Conservation (phyloP, 2,329 filamentous ascomycete genomes). For the Cytospora piceae region DNA sequence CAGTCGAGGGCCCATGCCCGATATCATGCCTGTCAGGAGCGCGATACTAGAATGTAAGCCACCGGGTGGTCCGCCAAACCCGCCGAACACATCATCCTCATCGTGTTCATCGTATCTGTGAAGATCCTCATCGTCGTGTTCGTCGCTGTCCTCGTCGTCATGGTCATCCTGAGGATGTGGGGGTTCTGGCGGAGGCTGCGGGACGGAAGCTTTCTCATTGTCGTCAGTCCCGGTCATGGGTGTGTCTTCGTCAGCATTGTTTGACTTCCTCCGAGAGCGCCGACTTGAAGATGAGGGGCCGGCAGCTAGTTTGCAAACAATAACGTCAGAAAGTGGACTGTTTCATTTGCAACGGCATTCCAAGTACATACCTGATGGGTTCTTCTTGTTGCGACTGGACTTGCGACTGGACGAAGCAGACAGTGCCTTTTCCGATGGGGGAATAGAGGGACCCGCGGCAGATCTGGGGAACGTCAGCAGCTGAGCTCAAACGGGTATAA, state of each 20-base stretch:
- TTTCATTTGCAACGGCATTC: neutral
- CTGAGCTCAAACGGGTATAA: neutral
- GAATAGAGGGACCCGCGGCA: slow-evolving; percentile 63
- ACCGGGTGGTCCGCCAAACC: slow-evolving; percentile 69
- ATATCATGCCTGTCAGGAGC: slow-evolving; percentile 90
- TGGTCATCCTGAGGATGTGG: slow-evolving; percentile 49
- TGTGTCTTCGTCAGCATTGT: slow-evolving; percentile 61
- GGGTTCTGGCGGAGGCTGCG: slow-evolving; percentile 40
- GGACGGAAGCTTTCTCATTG: slow-evolving; percentile 46
- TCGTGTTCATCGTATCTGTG: slow-evolving; percentile 56
- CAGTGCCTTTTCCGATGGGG: slow-evolving; percentile 58
- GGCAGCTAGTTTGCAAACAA: slow-evolving; percentile 39
- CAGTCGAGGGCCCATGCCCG: slow-evolving; percentile 77
- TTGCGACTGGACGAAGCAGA: slow-evolving; percentile 72
- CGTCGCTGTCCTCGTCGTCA: slow-evolving; percentile 47
- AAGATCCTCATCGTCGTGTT: slow-evolving; percentile 58
- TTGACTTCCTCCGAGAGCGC: slow-evolving; percentile 58
- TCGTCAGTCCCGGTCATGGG: slow-evolving; percentile 73
- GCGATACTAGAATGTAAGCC: slow-evolving; percentile 80
- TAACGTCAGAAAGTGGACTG: slow-evolving; percentile 29
- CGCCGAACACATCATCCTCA: slow-evolving; percentile 67
- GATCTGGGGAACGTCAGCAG: slow-evolving; percentile 33
- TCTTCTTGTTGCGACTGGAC: slow-evolving; percentile 72
- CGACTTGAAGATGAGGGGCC: slow-evolving; percentile 44
- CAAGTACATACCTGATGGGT: slow-evolving; percentile 43